A percentile compares a stretch with the other conserved stretches of the same genome.
phyloP scores from a whole-genome alignment of 805 yeast genomes.

The Starmera dryadoides region DNA sequence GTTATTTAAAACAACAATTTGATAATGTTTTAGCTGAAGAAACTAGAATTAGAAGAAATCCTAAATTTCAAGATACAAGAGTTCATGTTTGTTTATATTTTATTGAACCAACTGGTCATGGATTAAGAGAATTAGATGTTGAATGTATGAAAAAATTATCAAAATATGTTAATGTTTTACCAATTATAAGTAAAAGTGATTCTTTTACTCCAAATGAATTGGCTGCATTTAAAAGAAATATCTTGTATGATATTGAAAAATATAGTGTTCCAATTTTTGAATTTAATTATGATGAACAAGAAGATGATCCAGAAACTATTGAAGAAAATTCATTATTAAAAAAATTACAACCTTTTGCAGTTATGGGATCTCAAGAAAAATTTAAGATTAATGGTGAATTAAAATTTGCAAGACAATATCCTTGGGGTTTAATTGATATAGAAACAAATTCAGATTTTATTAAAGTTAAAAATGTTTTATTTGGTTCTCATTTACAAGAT shows the following conservation, averaged over 20 bases:
- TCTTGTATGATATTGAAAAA: slow-evolving; percentile 55
- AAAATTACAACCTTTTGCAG: slow-evolving; percentile 68
- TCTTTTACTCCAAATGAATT: slow-evolving; percentile 60
- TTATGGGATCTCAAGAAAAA: slow-evolving; percentile 57
- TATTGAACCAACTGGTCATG: slow-evolving; percentile 61
- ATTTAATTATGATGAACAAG: slow-evolving; percentile 64
- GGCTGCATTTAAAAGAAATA: slow-evolving; percentile 47
- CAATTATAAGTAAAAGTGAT: slow-evolving; percentile 66
- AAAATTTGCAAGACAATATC: slow-evolving; percentile 58
- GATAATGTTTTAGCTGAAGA: slow-evolving; percentile 80
- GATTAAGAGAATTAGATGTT: slow-evolving; percentile 65
- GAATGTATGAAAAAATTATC: slow-evolving; percentile 64
- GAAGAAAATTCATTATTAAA: slow-evolving; percentile 61
- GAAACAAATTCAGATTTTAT: slow-evolving; percentile 46
- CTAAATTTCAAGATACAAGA: slow-evolving; percentile 70
- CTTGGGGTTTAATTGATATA: slow-evolving; percentile 65
- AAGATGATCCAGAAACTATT: slow-evolving; percentile 61
- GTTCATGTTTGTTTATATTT: slow-evolving; percentile 71
- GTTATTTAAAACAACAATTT: slow-evolving; percentile 68
- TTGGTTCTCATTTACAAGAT: slow-evolving; percentile 80
- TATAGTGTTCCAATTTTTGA: slow-evolving; percentile 70
- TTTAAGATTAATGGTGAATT: slow-evolving; percentile 41
- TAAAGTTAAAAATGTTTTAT: slow-evolving; percentile 56
- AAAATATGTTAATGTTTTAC: slow-evolving; percentile 67
- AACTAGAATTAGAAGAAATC: slow-evolving; percentile 79